Evolutionary conservation across 805 yeast species (phyloP), one percentile per base, ranked within the genome.

Genomic region (Kockiozyma suomiensis): DNA sequence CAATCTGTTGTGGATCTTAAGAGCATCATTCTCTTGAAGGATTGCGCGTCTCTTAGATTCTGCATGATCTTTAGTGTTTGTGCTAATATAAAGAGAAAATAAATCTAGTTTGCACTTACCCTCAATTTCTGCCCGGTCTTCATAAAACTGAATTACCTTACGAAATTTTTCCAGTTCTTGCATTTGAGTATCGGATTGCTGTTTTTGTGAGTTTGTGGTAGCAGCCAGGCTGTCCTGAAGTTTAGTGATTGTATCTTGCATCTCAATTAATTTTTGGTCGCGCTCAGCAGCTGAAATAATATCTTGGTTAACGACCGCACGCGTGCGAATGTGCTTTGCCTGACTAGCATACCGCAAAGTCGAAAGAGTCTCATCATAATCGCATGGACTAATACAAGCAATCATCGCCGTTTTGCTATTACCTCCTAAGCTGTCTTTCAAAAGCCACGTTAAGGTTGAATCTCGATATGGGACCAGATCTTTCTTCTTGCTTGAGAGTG

Each of bases 331-430:
- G 65, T 78, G 79, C 69, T 88, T 86, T 2, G 90, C 93, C 62
- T 86, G 83, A 17, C 84, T 85, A 0, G 96, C 96, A 71, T 88
- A 89, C 59, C 91, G 77, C 58, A 89, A 75, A 0, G 96, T 89
- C 42, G 88, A 87, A 66, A 81, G 72, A 0, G 90, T 84, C 68
- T 89, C 96, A 21, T 88, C 93, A 71, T 84, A 85, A 68, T 86
- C 90, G 42, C 82, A 76, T 0, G 93, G 92, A 25, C 70, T 66
- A 2, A 90, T 81, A 72, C 96, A 90, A 3, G 90, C 97, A 64
- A 90, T 87, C 96, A 90, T 90, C 1, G 88, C 90, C 0, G 96
- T 90, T 71, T 87, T 86, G 71, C 96, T 89, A 68, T 90, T 88
- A 0, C 96, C 96, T 4, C 96, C 96, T 19, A 90, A 75, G 0